Conservation (phyloP, 495 filamentous ascomycete species). For the Daldinia grandis region DNA sequence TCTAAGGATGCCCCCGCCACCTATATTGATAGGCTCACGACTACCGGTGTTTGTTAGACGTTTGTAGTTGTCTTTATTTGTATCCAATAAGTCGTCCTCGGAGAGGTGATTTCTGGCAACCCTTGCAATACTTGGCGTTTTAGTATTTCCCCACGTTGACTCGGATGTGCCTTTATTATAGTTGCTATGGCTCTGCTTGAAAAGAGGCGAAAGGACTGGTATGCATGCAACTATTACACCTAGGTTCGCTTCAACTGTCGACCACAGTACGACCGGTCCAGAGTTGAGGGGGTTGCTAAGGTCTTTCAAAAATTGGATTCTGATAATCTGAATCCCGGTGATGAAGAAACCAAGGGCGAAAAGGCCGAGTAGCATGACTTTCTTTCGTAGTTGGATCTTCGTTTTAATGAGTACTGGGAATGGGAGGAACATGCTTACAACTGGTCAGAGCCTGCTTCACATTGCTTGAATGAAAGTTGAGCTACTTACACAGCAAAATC, state of each 20-base stretch:
- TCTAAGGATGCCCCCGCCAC: conserved; percentile 6
- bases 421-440: conserved; percentile 54
- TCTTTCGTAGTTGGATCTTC: conserved; percentile 49
- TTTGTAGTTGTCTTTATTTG: background rate
- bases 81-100: background rate
- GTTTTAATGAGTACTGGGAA: conserved; percentile 60
- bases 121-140: background rate
- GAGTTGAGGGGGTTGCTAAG: conserved; percentile 57
- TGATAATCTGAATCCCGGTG: conserved; percentile 63
- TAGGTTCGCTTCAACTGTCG: conserved; percentile 59
- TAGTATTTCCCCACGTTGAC: background rate
- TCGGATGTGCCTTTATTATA: conserved; percentile 8
- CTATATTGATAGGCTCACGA: background rate
- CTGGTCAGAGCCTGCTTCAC: background rate
- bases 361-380: conserved; percentile 55
- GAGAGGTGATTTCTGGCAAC: background rate
- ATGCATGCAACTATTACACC: conserved; percentile 61
- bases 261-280: conserved; percentile 60
- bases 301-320: conserved; percentile 59
- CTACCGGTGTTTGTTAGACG: background rate
- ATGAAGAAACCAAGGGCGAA: conserved; percentile 64
- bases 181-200: conserved; percentile 52
- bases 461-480: background rate
- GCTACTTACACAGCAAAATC: conserved; percentile 56
- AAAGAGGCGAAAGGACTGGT: conserved; percentile 60